Evolutionary conservation across 179 eudicot species (phyloP).

Genomic region (Beta lomatogona): DNA sequence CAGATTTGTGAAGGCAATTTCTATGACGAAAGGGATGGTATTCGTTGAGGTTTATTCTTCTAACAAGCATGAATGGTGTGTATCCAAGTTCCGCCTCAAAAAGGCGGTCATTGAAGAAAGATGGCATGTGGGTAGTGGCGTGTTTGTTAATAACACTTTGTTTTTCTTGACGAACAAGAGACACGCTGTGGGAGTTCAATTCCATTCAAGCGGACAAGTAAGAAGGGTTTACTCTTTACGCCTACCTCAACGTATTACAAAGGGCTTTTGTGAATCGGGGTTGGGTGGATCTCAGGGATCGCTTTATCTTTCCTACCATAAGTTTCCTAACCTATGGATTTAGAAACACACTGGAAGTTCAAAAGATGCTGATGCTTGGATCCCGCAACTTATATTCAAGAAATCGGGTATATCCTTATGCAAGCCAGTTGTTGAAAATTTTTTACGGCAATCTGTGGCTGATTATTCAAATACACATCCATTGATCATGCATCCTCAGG

Average conservation of each 20-base stretch:
- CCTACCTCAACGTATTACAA: background rate
- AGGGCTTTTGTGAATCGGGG: background rate
- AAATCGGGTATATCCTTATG: background rate
- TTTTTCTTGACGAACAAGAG: conserved; percentile 6
- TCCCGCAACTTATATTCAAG: background rate
- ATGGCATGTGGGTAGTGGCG: background rate
- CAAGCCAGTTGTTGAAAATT: background rate
- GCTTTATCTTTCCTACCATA: background rate
- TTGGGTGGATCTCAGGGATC: background rate
- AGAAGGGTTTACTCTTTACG: background rate
- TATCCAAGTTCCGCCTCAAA: background rate
- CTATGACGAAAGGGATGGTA: background rate
- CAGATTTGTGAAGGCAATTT: background rate
- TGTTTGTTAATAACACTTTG: background rate
- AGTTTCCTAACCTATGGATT: background rate
- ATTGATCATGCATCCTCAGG: background rate
- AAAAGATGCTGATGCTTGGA: background rate
- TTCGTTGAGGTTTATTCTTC: background rate
- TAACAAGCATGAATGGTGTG: background rate
- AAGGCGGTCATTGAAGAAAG: background rate
- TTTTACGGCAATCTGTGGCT: background rate
- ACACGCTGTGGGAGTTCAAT: background rate
- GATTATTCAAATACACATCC: background rate
- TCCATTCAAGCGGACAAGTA: background rate
- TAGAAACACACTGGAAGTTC: background rate